phyloP scores from a whole-genome alignment of 208 protist species.

The Leishmania gerbilli region DNA sequence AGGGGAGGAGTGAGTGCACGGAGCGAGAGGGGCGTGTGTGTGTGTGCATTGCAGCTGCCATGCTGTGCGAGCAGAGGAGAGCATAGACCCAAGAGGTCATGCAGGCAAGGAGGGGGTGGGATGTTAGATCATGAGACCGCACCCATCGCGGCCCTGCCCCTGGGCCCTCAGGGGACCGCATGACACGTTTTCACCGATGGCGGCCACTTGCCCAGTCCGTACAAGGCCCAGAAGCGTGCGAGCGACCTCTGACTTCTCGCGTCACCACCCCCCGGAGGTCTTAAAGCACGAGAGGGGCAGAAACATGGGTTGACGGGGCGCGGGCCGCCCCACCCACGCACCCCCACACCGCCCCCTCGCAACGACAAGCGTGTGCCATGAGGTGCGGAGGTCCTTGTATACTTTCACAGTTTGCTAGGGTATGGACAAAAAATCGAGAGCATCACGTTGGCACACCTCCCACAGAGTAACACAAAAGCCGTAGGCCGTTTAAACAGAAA shows the following conservation, averaged over 20 bases:
- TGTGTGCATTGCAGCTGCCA: background rate
- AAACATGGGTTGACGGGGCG: background rate
- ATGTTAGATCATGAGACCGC: background rate
- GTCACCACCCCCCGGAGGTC: background rate
- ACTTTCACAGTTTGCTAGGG: background rate
- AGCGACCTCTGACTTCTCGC: background rate
- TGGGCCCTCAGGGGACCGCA: background rate
- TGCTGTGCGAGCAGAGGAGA: background rate
- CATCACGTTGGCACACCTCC: background rate
- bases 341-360: background rate
- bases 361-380: background rate
- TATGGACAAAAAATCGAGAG: background rate
- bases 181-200: background rate
- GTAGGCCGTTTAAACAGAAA: background rate
- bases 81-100: background rate
- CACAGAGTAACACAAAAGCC: background rate
- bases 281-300: background rate
- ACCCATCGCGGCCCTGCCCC: background rate
- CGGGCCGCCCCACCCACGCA: too few relatives aligned
- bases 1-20: background rate
- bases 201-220: background rate
- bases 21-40: background rate
- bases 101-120: background rate
- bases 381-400: background rate
- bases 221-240: background rate